phyloP scores from a whole-genome alignment of 1,284 basidiomycete genomes.

The Melampsora larici-populina region DNA sequence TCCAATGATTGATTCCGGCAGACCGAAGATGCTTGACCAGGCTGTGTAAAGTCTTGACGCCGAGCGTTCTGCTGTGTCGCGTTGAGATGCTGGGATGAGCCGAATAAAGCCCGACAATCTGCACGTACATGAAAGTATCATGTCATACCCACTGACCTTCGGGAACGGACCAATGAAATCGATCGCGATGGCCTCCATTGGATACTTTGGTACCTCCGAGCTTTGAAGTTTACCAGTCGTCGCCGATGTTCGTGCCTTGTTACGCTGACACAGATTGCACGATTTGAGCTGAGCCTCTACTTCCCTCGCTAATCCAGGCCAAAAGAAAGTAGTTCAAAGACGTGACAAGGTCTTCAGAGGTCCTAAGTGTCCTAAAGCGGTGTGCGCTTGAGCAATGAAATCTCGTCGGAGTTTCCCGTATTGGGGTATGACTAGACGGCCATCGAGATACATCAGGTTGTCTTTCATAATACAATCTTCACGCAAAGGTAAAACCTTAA shows the following conservation, averaged over 20 bases:
- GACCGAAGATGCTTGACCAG: not conserved
- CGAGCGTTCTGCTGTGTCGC: too few relatives aligned
- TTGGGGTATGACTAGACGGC: too few relatives aligned
- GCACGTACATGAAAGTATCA: not conserved
- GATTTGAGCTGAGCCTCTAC: not conserved
- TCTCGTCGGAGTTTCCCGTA: not conserved
- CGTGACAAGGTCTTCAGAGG: not conserved
- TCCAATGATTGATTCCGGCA: not conserved
- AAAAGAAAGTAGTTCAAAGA: not conserved
- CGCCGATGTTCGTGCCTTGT: not conserved
- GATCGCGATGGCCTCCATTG: not conserved
- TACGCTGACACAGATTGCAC: not conserved
- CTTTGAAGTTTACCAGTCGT: conserved; percentile 5
- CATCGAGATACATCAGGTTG: too few relatives aligned
- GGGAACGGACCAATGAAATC: conserved; percentile 12
- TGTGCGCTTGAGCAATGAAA: not conserved
- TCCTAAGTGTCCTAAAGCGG: too few relatives aligned
- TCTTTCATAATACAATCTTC: too few relatives aligned
- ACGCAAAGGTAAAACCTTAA: too few relatives aligned
- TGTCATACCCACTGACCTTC: not conserved
- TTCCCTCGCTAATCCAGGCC: not conserved
- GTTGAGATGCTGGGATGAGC: too few relatives aligned
- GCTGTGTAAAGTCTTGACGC: not conserved
- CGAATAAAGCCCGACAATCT: conserved; percentile 5
- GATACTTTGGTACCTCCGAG: not conserved